Percentiles rank a stretch among this genome's conserved stretches.
These are phyloP conservation scores for Dothideomycetes sp. DNA, from an alignment of 2,329 filamentous ascomycete species.

Conservation along the genomic window DNA sequence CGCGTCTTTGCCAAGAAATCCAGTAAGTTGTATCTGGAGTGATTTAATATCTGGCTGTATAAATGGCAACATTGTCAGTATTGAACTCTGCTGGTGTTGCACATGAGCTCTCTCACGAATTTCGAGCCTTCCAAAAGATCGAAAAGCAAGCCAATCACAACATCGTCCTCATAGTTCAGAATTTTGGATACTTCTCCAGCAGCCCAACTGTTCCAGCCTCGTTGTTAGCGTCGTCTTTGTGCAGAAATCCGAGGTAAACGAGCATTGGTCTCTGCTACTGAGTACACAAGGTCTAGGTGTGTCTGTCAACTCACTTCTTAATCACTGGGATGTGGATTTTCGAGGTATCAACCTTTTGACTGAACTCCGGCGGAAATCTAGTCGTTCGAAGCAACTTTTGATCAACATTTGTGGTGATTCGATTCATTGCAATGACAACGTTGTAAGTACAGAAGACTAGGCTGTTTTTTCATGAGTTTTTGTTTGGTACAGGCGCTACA, in stretches of 20 bases:
- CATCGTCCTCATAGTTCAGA: constrained; percentile 85
- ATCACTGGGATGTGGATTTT: constrained; percentile 97
- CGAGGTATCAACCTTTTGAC: constrained; percentile 88
- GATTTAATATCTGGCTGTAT: constrained; percentile 97
- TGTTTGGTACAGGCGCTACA: neutral
- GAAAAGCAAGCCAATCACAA: constrained; percentile 77
- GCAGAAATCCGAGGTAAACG: no score
- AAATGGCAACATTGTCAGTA: constrained; percentile 13
- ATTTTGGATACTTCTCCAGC: constrained; percentile 77
- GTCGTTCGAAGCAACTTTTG: constrained; percentile 82
- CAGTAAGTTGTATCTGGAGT: constrained; percentile 86
- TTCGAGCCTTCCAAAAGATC: constrained; percentile 61
- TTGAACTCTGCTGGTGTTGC: neutral
- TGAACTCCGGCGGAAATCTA: constrained; percentile 90
- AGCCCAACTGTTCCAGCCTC: constrained; percentile 64
- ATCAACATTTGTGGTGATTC: constrained; percentile 60
- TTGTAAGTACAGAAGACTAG: neutral
- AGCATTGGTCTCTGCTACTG: no score
- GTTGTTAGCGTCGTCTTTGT: neutral
- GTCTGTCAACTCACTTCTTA: constrained; percentile 64
- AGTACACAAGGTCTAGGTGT: neutral
- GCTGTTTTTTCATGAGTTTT: neutral
- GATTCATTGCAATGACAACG: constrained; percentile 8
- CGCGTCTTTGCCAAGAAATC: constrained; percentile 89
- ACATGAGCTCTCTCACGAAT: constrained; percentile 47